Evolutionary conservation across 176 grass and related monocot genomes (phyloP), one percentile per base, ranked within the genome.

Genomic region (Secale cereale): DNA sequence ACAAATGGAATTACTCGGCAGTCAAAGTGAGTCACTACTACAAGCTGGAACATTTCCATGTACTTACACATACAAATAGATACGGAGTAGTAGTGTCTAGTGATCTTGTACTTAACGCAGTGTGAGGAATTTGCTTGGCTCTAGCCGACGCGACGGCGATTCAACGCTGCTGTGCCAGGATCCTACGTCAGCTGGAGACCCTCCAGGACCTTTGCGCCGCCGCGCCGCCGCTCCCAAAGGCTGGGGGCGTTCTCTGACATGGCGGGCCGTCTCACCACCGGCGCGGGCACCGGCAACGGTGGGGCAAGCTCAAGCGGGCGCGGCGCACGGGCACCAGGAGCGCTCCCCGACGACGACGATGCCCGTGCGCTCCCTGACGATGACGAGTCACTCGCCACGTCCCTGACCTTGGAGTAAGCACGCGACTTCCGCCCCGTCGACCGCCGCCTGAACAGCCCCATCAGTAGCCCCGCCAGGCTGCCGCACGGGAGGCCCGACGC

Each of bases 181-280:
- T 74, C 74, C 75, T 60, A 74, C 11, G 80, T 11, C 23, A 87
- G 65, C 59, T 40, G 79, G 37, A 87, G 89, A 37, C 74, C 60
- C 75, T 74, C 45, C 16, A 90, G 67, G 65, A 59, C 40, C 26
- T 65, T 83, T 27, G 59, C 80, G 5, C 71, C 7, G 70, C 88
- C 80, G 12, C 84, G 79, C 22, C 88, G 88, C 15, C 88, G 74
- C 80, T 87, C 88, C 88, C 88, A 90, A 3, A 90, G 84, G 79
- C 80, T 83, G 15, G 35, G 43, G 27, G 22, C 80, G 74, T 31
- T 43, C 43, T 36, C 74, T 61, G 41, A 56, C 57, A 43, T 3
- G 43, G 45, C 59, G 2, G 80, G 65, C 22, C 80, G 80, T 37
- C 67, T 79, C 74, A 73, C 22, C 80, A 74, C 66, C 5, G 79